Evolutionary conservation across 352 stramenopile species (phyloP).

Genomic region (Phytophthora vignae): DNA sequence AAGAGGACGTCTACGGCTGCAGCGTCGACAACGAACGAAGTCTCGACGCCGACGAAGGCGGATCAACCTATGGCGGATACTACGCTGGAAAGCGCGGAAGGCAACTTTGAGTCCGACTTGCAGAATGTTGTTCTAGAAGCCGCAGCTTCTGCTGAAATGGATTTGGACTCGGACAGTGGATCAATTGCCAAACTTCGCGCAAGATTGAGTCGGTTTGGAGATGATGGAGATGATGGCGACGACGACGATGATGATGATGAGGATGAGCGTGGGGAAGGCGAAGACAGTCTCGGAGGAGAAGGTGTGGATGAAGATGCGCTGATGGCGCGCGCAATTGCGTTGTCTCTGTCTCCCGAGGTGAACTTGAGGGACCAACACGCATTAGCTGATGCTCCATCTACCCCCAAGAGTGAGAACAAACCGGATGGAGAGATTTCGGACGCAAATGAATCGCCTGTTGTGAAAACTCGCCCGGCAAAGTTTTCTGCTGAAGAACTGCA

Average conservation of each 20-base stretch:
- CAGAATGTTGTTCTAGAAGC: slow-evolving; percentile 36
- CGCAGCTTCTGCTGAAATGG: slow-evolving; percentile 55
- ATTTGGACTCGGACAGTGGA: slow-evolving; percentile 72
- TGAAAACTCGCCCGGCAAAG: slow-evolving; percentile 54
- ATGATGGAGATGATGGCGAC: slow-evolving; percentile 70
- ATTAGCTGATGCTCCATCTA: slow-evolving; percentile 18
- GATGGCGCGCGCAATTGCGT: slow-evolving; percentile 89
- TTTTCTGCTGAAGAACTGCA: slow-evolving; percentile 82
- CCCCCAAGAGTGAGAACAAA: slow-evolving; percentile 26
- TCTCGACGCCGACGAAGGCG: slow-evolving; percentile 39
- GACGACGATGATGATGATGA: slow-evolving; percentile 67
- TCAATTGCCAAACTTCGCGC: slow-evolving; percentile 70
- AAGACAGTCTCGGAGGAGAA: slow-evolving; percentile 62
- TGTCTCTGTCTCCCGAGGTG: slow-evolving; percentile 88
- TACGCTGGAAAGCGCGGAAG: slow-evolving; percentile 29
- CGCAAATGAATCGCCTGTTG: slow-evolving; percentile 14
- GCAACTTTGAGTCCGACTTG: slow-evolving; percentile 45
- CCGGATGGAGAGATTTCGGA: slow-evolving; percentile 11
- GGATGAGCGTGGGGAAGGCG: slow-evolving; percentile 52
- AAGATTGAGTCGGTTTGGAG: slow-evolving; percentile 73
- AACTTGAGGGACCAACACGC: slow-evolving; percentile 68
- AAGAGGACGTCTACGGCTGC: slow-evolving; percentile 11
- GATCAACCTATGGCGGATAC: slow-evolving; percentile 40
- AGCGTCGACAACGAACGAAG: slow-evolving; percentile 36
- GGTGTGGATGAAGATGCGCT: slow-evolving; percentile 88